Percentiles rank a stretch among this genome's conserved stretches.
phyloP scores from a whole-genome alignment of 192 early-diverging fungal species.

The Piromyces finnis region DNA sequence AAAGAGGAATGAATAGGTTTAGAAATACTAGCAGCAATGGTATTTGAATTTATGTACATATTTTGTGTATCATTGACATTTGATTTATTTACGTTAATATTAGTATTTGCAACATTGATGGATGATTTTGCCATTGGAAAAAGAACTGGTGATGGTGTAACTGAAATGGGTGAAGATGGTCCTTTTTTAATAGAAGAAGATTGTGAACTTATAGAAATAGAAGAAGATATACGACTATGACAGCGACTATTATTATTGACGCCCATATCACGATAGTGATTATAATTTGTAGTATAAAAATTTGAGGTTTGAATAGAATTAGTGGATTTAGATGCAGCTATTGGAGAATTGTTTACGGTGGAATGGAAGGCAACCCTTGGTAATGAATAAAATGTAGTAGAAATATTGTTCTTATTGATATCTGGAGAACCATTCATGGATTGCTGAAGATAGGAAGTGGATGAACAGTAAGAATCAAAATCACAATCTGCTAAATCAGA shows the following conservation, averaged over 20 bases:
- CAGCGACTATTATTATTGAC: neutral
- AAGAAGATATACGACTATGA: neutral
- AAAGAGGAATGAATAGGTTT: neutral
- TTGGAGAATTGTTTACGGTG: too few relatives aligned
- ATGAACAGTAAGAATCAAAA: neutral
- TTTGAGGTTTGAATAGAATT: neutral
- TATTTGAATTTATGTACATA: neutral
- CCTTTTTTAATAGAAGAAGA: neutral
- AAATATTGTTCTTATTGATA: neutral
- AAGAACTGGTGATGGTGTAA: neutral
- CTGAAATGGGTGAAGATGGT: neutral
- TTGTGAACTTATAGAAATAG: neutral
- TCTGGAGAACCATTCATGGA: neutral
- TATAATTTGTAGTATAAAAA: neutral
- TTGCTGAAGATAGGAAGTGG: neutral
- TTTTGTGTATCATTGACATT: neutral
- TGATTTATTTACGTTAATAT: neutral
- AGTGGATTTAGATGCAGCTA: neutral
- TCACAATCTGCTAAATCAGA: neutral
- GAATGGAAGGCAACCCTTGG: neutral
- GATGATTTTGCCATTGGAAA: too few relatives aligned
- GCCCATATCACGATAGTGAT: neutral
- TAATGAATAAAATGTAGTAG: neutral
- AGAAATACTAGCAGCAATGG: neutral
- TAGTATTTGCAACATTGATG: too few relatives aligned